phyloP scores from a whole-genome alignment of 768 basidiomycete genomes.

The Austroboletus eburneus region DNA sequence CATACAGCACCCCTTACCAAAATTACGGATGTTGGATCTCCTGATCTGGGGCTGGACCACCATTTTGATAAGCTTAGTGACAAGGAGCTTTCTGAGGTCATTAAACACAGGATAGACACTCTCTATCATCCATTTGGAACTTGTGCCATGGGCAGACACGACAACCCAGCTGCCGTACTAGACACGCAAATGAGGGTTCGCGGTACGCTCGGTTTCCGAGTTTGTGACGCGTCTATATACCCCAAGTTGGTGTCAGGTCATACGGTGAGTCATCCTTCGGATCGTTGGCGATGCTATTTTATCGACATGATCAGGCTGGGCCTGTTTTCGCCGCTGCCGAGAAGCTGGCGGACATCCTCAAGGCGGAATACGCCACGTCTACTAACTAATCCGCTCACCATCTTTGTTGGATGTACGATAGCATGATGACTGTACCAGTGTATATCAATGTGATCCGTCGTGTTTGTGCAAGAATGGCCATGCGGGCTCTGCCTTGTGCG shows the following conservation, averaged over 20 bases:
- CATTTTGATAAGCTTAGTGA: slow-evolving; percentile 31
- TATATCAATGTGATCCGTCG: background rate
- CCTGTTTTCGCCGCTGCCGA: slow-evolving; percentile 32
- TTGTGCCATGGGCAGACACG: slow-evolving; percentile 35
- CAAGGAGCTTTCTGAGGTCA: slow-evolving; percentile 31
- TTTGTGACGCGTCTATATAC: slow-evolving; percentile 45
- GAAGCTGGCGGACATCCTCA: slow-evolving; percentile 33
- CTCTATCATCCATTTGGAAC: slow-evolving; percentile 44
- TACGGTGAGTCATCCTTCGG: slow-evolving; percentile 32
- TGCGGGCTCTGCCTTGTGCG: slow-evolving; percentile 10
- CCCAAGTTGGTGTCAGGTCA: slow-evolving; percentile 43
- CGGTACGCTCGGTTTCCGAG: slow-evolving; percentile 38
- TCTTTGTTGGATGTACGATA: too few species aligned
- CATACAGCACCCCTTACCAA: slow-evolving; percentile 36
- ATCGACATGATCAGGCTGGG: slow-evolving; percentile 17
- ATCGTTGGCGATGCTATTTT: background rate
- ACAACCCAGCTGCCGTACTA: slow-evolving; percentile 38
- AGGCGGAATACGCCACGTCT: slow-evolving; percentile 16
- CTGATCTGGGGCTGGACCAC: slow-evolving; percentile 36
- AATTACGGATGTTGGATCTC: slow-evolving; percentile 31
- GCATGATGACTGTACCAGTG: too few species aligned
- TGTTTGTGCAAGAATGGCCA: slow-evolving; percentile 31
- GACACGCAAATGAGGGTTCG: slow-evolving; percentile 41
- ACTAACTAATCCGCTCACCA: too few species aligned
- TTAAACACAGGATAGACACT: slow-evolving; percentile 36